phyloP scores from a whole-genome alignment of 2,329 filamentous ascomycete species.

The Aurifilum marmelostoma region DNA sequence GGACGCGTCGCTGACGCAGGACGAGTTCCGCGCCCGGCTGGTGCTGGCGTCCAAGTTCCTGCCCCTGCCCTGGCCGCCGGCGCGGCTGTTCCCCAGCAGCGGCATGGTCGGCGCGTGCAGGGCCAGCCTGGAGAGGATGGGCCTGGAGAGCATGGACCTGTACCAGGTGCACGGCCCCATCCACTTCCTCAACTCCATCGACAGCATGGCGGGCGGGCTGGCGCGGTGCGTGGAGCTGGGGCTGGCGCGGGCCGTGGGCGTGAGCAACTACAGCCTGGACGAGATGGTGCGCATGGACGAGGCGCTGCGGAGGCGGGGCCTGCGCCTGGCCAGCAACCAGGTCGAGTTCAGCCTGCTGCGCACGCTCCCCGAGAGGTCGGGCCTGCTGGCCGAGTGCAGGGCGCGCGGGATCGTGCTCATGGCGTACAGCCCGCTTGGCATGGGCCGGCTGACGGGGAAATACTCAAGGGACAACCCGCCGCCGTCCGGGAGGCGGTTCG shows the following conservation, averaged over 20 bases:
- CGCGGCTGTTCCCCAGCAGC: constrained; percentile 29
- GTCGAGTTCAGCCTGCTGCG: constrained; percentile 49
- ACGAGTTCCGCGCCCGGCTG: constrained; percentile 40
- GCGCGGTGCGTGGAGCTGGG: constrained; percentile 47
- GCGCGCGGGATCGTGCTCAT: constrained; percentile 46
- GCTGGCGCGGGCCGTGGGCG: constrained; percentile 45
- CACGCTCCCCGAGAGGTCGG: constrained; percentile 44
- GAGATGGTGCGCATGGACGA: constrained; percentile 48
- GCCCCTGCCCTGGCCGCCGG: constrained; percentile 34
- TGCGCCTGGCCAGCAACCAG: constrained; percentile 48
- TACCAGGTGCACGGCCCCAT: constrained; percentile 48
- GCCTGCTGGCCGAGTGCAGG: constrained; percentile 45
- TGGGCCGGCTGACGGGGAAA: constrained; percentile 45
- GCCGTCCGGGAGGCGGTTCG: constrained; percentile 42
- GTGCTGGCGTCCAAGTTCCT: constrained; percentile 47
- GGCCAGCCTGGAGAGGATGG: constrained; percentile 42
- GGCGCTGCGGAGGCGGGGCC: constrained; percentile 41
- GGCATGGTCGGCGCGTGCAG: constrained; percentile 43
- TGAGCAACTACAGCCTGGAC: constrained; percentile 47
- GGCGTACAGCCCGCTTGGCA: constrained; percentile 45
- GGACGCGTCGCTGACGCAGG: constrained; percentile 39
- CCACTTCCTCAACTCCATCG: constrained; percentile 42
- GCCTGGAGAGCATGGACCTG: constrained; percentile 40
- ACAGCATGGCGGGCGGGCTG: constrained; percentile 44
- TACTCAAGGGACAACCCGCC: constrained; percentile 44